Conservation (phyloP, 352 stramenopile genomes). For the Phytophthora hybrid region DNA sequence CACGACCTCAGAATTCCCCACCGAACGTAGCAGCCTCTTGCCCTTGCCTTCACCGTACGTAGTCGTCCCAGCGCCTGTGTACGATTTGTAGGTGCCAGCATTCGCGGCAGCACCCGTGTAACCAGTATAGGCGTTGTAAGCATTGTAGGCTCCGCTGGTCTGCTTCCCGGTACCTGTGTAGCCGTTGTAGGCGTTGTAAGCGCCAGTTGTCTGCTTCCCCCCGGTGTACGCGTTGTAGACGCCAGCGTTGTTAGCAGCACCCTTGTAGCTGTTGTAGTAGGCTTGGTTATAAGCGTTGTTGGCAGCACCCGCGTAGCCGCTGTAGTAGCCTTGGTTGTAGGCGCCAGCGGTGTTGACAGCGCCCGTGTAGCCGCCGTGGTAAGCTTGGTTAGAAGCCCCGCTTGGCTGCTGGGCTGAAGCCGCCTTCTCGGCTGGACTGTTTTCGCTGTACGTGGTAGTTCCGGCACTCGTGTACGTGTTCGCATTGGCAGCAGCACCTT, state of each 20-base stretch:
- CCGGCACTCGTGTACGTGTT: not conserved
- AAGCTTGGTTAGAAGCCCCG: not conserved
- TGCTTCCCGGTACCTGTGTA: not conserved
- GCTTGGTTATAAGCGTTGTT: not conserved
- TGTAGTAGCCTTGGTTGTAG: not conserved
- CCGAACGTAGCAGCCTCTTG: not conserved
- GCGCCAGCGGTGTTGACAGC: not conserved
- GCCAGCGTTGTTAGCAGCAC: too few relatives aligned
- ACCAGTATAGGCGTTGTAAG: slow-evolving; percentile 2
- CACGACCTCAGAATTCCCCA: not conserved
- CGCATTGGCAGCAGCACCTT: not conserved
- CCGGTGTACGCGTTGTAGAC: too few relatives aligned
- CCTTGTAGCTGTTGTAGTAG: too few relatives aligned
- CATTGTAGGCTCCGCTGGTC: not conserved
- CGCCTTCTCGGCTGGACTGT: not conserved
- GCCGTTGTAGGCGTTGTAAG: too few relatives aligned
- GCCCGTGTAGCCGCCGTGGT: not conserved
- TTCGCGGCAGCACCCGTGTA: not conserved
- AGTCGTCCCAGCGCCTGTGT: not conserved
- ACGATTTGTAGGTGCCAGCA: not conserved
- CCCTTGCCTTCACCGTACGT: not conserved
- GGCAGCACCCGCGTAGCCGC: not conserved
- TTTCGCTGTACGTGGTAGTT: not conserved
- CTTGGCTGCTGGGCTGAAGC: not conserved
- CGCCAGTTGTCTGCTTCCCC: too few relatives aligned